Evolutionary conservation across 257 asterid genomes (phyloP).

Genomic region (Hygrophila difformis): DNA sequence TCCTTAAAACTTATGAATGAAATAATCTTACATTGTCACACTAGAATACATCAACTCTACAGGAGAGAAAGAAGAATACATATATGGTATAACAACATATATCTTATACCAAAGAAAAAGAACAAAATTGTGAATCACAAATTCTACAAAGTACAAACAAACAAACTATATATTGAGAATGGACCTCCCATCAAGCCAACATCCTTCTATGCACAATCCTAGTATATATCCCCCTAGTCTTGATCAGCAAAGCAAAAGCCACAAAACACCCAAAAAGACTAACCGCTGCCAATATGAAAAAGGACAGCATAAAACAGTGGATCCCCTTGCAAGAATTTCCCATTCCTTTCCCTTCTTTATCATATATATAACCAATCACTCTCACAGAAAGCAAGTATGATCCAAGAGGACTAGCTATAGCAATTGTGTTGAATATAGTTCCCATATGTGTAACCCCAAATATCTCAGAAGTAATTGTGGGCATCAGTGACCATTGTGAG

Average conservation of each 20-base stretch:
- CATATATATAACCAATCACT: slow-evolving; percentile 75
- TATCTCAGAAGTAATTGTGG: slow-evolving; percentile 75
- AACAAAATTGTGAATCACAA: no score
- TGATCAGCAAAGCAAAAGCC: slow-evolving; percentile 45
- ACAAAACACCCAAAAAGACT: slow-evolving; percentile 52
- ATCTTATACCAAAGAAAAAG: no score
- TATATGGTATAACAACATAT: no score
- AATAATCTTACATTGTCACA: no score
- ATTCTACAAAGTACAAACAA: no score
- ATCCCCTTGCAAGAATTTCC: slow-evolving; percentile 59
- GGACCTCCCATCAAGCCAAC: slow-evolving; percentile 1
- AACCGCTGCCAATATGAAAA: slow-evolving; percentile 60
- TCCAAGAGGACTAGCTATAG: slow-evolving; percentile 88
- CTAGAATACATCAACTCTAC: no score
- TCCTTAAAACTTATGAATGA: no score
- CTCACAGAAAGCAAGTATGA: slow-evolving; percentile 79
- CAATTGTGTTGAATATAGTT: slow-evolving; percentile 78
- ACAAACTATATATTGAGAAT: no score
- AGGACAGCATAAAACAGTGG: slow-evolving; percentile 78
- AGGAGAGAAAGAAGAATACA: no score
- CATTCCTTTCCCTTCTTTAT: slow-evolving; percentile 32
- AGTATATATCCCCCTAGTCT: slow-evolving; percentile 48
- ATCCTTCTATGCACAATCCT: slow-evolving; percentile 21
- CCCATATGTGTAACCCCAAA: slow-evolving; percentile 84
- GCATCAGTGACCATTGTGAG: slow-evolving; percentile 97